A percentile compares a stretch with the other conserved stretches of the same genome.
Evolutionary conservation across 2,329 filamentous ascomycete species (phyloP).

Genomic region (Zymoseptoria ardabiliae): DNA sequence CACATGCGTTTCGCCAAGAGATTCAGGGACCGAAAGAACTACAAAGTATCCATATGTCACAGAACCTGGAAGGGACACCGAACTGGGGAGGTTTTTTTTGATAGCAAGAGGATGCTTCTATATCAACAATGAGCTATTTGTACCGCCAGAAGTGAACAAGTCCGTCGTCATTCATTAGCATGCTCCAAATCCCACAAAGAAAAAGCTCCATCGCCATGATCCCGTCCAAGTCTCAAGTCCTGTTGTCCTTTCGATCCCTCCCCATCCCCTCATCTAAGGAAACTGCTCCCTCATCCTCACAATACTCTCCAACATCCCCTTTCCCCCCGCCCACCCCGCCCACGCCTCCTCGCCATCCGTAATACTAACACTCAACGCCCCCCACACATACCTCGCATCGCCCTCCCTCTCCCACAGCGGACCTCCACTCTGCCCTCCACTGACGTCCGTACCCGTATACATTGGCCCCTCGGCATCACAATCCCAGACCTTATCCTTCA

Average conservation of each 20-base stretch:
- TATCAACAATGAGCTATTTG: background rate
- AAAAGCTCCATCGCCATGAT: background rate
- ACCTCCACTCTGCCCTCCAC: conserved; percentile 10
- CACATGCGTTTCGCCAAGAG: background rate
- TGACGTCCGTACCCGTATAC: conserved; percentile 10
- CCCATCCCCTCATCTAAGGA: background rate
- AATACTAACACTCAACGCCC: conserved; percentile 6
- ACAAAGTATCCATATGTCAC: too few relatives aligned
- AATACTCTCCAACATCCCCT: conserved; percentile 6
- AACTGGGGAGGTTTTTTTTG: background rate
- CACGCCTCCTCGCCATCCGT: conserved; percentile 4
- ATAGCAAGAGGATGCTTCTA: background rate
- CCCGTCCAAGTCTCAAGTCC: background rate
- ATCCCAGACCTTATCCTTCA: conserved; percentile 1
- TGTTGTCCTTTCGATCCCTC: background rate
- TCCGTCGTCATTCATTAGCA: background rate
- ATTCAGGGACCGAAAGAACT: background rate
- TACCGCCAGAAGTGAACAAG: background rate
- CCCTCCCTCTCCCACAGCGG: conserved; percentile 5
- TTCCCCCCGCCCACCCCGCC: conserved; percentile 6
- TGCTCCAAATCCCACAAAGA: background rate
- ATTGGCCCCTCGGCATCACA: conserved; percentile 7
- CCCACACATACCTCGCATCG: conserved; percentile 6
- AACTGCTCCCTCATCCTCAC: conserved; percentile 4
- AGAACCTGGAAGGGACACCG: too few relatives aligned